Evolutionary conservation across 805 yeast genomes (phyloP).

Genomic region (Candida krabiensis): DNA sequence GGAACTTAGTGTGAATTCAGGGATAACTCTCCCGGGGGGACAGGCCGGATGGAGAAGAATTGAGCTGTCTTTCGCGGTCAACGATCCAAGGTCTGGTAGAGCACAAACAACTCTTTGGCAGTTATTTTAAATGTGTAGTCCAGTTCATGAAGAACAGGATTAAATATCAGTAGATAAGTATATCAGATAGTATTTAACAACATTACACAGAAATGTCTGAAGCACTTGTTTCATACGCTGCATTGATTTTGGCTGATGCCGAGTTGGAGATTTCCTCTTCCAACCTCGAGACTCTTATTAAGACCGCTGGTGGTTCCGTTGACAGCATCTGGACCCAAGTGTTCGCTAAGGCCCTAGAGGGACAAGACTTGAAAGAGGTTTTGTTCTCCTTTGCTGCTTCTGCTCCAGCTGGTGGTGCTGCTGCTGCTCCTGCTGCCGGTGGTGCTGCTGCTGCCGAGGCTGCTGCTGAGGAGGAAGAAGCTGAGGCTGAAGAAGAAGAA

Average conservation of each 20-base stretch:
- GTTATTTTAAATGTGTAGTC: too few relatives aligned
- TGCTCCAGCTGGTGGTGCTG: constrained; percentile 72
- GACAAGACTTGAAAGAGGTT: constrained; percentile 80
- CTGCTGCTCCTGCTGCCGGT: constrained; percentile 60
- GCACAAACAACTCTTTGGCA: too few relatives aligned
- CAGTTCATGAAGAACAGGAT: too few relatives aligned
- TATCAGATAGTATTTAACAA: too few relatives aligned
- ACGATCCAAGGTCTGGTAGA: too few relatives aligned
- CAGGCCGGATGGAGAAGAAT: too few relatives aligned
- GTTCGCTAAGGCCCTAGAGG: constrained; percentile 84
- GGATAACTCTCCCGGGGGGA: too few relatives aligned
- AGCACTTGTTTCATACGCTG: constrained; percentile 96
- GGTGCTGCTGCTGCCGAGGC: constrained; percentile 64
- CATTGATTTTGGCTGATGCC: constrained; percentile 96
- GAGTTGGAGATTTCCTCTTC: constrained; percentile 85
- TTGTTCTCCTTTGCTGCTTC: constrained; percentile 62
- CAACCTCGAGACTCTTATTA: constrained; percentile 73
- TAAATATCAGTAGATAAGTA: too few relatives aligned
- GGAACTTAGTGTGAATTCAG: too few relatives aligned
- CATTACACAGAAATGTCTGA: constrained; percentile 64
- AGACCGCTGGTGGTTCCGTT: constrained; percentile 81
- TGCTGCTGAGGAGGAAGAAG: constrained; percentile 55
- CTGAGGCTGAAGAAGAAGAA: constrained; percentile 52
- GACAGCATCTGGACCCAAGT: constrained; percentile 85
- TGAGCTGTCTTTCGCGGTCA: too few relatives aligned